Evolutionary conservation across 2,329 filamentous ascomycete genomes (phyloP), one percentile per base, ranked within the genome.

Genomic region (Alternaria postmessia): DNA sequence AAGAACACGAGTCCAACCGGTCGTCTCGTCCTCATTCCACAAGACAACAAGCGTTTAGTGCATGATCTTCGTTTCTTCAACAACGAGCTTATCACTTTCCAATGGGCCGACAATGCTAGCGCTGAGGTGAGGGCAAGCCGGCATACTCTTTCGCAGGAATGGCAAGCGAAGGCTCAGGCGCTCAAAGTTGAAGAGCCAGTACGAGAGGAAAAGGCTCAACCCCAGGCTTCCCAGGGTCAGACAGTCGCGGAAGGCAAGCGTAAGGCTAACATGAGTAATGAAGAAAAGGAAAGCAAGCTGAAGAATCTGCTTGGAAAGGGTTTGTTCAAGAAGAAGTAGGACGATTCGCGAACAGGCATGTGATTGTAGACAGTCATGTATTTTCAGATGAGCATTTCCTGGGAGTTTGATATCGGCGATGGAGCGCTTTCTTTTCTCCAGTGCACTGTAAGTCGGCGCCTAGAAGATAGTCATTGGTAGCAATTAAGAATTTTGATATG

Each of bases 71-170:
- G 89, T 14, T 86, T 97, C 63, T 85, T 84, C 3, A 88, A 89
- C 7, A 85, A 88, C 34, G 89, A 94, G 32, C 81, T 96, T 8
- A 81, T 97, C 43, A 94, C 90, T 61, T 86, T 96, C 62, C 80
- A 88, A 1, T 96, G 93, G 91, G 87, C 88, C 20, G 85, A 89
- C 47, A 82, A 78, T 38, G 90, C 89, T 1, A 82, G 85, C n/a
- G 71, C 80, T 1, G 80, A 84, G 11, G 85, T 84, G 5, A 83
- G 89, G 60, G 84, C 84, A 30, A 80, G 56, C 79, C 67, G 70
- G 24, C 81, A 85, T 16, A 87, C 91, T 53, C 78, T 95, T 57
- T 89, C 87, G 63, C 76, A 81, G 42, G 85, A 87, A 64, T 81
- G 77, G 66, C 85, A 87, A 28, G 83, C 84, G 53, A 83, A 87